Percentiles rank a stretch among this genome's conserved stretches.
phyloP scores from a whole-genome alignment of 495 filamentous ascomycete genomes.

The Tuber umbilicatum region DNA sequence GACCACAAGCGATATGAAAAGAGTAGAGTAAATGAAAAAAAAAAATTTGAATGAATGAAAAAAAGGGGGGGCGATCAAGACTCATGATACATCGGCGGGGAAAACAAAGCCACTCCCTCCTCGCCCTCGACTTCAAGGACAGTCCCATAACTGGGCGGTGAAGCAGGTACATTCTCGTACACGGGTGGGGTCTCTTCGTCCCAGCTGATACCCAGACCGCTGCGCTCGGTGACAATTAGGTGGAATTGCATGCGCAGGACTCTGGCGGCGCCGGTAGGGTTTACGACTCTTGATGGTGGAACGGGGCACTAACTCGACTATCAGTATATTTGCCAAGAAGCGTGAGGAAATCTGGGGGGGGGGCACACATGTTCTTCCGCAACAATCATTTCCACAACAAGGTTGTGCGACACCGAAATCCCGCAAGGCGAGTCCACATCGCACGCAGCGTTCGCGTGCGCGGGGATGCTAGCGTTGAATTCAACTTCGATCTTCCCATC shows the following conservation, averaged over 20 bases:
- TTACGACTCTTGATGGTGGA: constrained; percentile 45
- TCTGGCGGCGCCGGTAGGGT: constrained; percentile 82
- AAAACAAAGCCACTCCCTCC: constrained; percentile 17
- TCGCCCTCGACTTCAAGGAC: constrained; percentile 12
- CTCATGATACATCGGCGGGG: constrained; percentile 19
- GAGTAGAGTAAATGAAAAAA: not conserved
- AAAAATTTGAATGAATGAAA: not conserved
- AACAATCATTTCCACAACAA: constrained; percentile 90
- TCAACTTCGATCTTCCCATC: constrained; percentile 76
- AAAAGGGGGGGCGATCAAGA: not conserved
- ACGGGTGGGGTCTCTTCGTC: constrained; percentile 92
- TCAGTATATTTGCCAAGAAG: constrained; percentile 60
- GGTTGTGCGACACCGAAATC: constrained; percentile 68
- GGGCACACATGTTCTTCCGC: constrained; percentile 59
- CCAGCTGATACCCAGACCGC: constrained; percentile 89
- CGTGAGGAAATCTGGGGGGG: not conserved
- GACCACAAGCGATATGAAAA: not conserved
- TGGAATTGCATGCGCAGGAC: constrained; percentile 91
- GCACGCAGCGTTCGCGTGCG: constrained; percentile 58
- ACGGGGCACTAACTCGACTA: constrained; percentile 24
- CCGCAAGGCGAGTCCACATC: constrained; percentile 74
- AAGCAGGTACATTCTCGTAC: constrained; percentile 88
- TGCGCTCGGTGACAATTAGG: constrained; percentile 69
- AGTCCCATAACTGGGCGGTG: constrained; percentile 65
- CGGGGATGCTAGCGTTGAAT: constrained; percentile 62